phyloP scores from a whole-genome alignment of 495 filamentous ascomycete genomes.

The Penicillium longicatenatum region DNA sequence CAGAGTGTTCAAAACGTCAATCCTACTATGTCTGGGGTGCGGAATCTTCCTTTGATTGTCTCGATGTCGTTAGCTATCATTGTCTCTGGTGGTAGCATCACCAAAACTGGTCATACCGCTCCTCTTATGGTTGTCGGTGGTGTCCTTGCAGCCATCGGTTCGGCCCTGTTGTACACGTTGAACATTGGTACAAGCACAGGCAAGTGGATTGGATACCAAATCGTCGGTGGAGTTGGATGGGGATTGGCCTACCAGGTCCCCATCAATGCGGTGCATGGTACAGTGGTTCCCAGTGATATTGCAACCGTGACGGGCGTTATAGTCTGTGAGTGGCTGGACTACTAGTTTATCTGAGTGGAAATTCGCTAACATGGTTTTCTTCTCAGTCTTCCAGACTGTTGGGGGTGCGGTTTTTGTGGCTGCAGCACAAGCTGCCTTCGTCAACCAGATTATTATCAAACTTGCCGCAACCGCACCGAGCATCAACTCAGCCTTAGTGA shows the following conservation, averaged over 20 bases:
- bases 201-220: slow-evolving; percentile 46
- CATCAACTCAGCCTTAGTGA: slow-evolving; percentile 41
- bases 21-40: slow-evolving; percentile 52
- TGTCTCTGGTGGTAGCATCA: slow-evolving; percentile 37
- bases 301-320: slow-evolving; percentile 22
- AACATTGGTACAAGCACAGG: slow-evolving; percentile 21
- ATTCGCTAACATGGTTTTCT: slow-evolving; percentile 10
- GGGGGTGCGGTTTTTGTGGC: slow-evolving; percentile 52
- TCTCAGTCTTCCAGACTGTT: slow-evolving; percentile 26
- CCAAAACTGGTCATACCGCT: slow-evolving; percentile 30
- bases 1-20: slow-evolving; percentile 50
- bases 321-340: slow-evolving; percentile 11
- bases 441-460: slow-evolving; percentile 38
- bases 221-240: slow-evolving; percentile 33
- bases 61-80: slow-evolving; percentile 34
- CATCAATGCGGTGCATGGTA: slow-evolving; percentile 30
- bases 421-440: slow-evolving; percentile 50
- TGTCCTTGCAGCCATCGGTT: slow-evolving; percentile 46
- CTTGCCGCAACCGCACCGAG: slow-evolving; percentile 39
- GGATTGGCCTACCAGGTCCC: slow-evolving; percentile 36
- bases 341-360: background rate
- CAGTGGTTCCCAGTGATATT: slow-evolving; percentile 18
- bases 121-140: slow-evolving; percentile 39
- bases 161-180: slow-evolving; percentile 49
- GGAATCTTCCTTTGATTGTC: slow-evolving; percentile 54